Conservation (phyloP, 2,329 filamentous ascomycete species). For the Pestalotiopsis sp. region DNA sequence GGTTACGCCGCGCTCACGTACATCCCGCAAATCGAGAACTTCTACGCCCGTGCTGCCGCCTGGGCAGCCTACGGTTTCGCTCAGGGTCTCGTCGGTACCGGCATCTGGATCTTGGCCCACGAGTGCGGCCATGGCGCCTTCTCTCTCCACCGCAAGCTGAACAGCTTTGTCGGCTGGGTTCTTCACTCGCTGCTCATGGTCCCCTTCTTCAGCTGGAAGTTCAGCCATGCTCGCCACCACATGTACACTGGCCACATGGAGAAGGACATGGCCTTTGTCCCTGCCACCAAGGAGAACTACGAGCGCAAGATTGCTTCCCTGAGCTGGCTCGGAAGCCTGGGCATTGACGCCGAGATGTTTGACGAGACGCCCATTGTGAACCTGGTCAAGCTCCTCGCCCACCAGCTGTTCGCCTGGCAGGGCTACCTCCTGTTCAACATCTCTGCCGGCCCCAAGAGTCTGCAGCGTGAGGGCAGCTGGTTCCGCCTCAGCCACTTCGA, state of each 20-base stretch:
- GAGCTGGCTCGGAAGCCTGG: constrained; percentile 29
- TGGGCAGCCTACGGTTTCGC: constrained; percentile 65
- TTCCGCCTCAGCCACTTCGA: constrained; percentile 61
- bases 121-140: constrained; percentile 74
- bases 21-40: constrained; percentile 53
- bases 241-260: constrained; percentile 69
- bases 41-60: constrained; percentile 45
- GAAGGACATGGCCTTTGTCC: constrained; percentile 69
- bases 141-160: constrained; percentile 57
- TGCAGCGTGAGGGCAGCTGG: constrained; percentile 44
- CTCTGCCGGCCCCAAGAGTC: constrained; percentile 49
- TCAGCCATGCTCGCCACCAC: constrained; percentile 72
- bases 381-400: constrained; percentile 56
- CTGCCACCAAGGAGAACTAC: constrained; percentile 44
- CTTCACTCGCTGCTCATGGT: constrained; percentile 69
- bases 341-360: constrained; percentile 54
- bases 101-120: constrained; percentile 72
- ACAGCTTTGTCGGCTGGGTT: constrained; percentile 65
- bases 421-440: constrained; percentile 65
- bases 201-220: constrained; percentile 76
- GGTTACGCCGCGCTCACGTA: constrained; percentile 54
- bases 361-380: constrained; percentile 66
- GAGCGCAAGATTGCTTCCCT: constrained; percentile 36
- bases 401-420: constrained; percentile 69
- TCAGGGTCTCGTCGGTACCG: constrained; percentile 68